Evolutionary conservation across 1,284 basidiomycete species (phyloP).

Genomic region (Malassezia arunalokei): DNA sequence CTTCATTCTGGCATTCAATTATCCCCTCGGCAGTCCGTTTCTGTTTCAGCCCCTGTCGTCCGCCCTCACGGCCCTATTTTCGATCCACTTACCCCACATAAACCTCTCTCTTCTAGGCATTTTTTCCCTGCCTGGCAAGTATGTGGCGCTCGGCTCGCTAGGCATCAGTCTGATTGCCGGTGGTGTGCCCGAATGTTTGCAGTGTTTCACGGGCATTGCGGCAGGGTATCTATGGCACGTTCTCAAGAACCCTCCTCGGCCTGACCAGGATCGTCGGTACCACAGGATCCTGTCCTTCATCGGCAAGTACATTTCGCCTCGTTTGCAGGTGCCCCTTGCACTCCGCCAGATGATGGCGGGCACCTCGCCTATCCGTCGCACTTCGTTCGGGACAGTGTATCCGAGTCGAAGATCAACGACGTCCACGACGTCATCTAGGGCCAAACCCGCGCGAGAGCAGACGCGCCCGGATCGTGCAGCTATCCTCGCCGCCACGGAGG

Average conservation of each 20-base stretch:
- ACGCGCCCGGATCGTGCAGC: slow-evolving; percentile 1
- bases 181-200: slow-evolving; percentile 55
- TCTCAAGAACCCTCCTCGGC: not conserved
- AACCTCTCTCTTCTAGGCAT: slow-evolving; percentile 33
- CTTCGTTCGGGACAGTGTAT: not conserved
- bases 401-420: not conserved
- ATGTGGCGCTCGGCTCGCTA: slow-evolving; percentile 60
- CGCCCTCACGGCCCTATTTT: slow-evolving; percentile 49
- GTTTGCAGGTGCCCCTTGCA: not conserved
- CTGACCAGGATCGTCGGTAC: not conserved
- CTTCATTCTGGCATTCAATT: slow-evolving; percentile 51
- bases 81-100: slow-evolving; percentile 21
- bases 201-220: slow-evolving; percentile 56
- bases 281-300: not conserved
- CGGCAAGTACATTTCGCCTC: slow-evolving; percentile 1
- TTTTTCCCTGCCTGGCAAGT: slow-evolving; percentile 53
- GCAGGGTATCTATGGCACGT: slow-evolving; percentile 10
- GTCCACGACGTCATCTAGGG: not conserved
- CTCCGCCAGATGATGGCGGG: not conserved
- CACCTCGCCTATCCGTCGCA: not conserved
- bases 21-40: slow-evolving; percentile 55
- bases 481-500: slow-evolving; percentile 12
- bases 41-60: slow-evolving; percentile 60
- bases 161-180: slow-evolving; percentile 59
- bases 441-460: not conserved